Conservation (phyloP, 2,329 filamentous ascomycete species). For the Coniella lustricola region DNA sequence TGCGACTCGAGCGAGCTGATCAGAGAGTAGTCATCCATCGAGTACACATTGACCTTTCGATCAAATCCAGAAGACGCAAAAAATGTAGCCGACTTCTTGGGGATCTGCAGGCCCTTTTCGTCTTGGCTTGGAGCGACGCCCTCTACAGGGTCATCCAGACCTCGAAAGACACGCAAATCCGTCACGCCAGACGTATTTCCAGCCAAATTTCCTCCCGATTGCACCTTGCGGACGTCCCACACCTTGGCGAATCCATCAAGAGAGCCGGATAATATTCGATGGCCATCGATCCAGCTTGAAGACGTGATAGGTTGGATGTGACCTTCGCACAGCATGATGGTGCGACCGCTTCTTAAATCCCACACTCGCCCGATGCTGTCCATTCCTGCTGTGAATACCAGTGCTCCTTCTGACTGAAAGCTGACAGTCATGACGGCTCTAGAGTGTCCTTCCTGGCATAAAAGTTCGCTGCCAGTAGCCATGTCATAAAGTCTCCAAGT, state of each 20-base stretch:
- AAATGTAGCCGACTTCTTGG: slow-evolving; percentile 86
- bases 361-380: slow-evolving; percentile 94
- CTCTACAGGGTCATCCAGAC: slow-evolving; percentile 64
- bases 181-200: slow-evolving; percentile 89
- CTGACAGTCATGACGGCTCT: slow-evolving; percentile 84
- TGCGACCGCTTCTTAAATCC: slow-evolving; percentile 87
- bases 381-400: slow-evolving; percentile 84
- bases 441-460: slow-evolving; percentile 90
- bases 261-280: slow-evolving; percentile 87
- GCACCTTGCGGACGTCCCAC: slow-evolving; percentile 91
- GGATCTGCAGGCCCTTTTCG: slow-evolving; percentile 58
- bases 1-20: slow-evolving; percentile 85
- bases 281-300: slow-evolving; percentile 87
- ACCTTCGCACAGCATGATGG: slow-evolving; percentile 90
- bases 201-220: slow-evolving; percentile 75
- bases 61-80: slow-evolving; percentile 90
- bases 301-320: slow-evolving; percentile 92
- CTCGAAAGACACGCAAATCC: slow-evolving; percentile 91
- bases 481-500: slow-evolving; percentile 98
- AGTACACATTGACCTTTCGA: slow-evolving; percentile 91
- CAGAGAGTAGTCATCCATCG: slow-evolving; percentile 89
- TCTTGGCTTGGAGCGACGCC: slow-evolving; percentile 54
- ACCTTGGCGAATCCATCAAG: slow-evolving; percentile 96
- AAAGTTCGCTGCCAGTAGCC: slow-evolving; percentile 71
- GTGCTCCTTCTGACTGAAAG: slow-evolving; percentile 86